Base-by-base conservation (phyloP, 371 early-diverging fungal genomes). In the Haplosporangium sp. region DNA sequence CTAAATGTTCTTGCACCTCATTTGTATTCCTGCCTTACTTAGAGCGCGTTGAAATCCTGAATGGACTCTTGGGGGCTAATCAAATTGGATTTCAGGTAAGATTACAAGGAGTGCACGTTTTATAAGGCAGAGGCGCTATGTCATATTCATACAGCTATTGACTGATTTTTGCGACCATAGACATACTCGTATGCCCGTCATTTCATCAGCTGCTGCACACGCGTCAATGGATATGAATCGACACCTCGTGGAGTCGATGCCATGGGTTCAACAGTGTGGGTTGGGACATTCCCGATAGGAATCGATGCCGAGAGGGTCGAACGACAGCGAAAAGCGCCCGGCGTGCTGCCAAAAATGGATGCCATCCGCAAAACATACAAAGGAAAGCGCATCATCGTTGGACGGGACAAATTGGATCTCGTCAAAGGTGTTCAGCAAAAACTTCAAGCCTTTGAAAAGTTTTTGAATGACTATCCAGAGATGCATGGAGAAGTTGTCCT, bases 341-440 rank as follows among this genome's bases (percentile, higher is more conserved):
- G 80, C 1, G 94, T 95, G 1, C 59, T 81, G 21, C 83, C 87
- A 29, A 95, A 93, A 83, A 90, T 96, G 56, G 84, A 89, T 40
- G 85, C 93, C 13, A 88, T 98, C 21, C 87, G 84, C 41, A 93
- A 95, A 59, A 86, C 94, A 67, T 99, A 97, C 77, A 84, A 91
- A 21, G 97, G 90, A n/a, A 99, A 98, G 73, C 93, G 92, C 68
- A 94, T 99, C 55, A 90, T 99, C 57, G 92, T 99, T 36, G 99
- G 98, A 2, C 88, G 99, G 38, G 99, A 99, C 83, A 97, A 99
- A 83, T 86, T 98, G 29, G 99, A 99, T 85, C 93, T 95, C 55
- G 97, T 99, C 58, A 99, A 99, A 75, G 99, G 99, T 20, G 96
- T 99, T 37, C 89, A 95, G 36, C 98, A 99, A 80, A 98, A 99